phyloP scores from a whole-genome alignment of 1,284 basidiomycete species.

The Sutorius eximius region DNA sequence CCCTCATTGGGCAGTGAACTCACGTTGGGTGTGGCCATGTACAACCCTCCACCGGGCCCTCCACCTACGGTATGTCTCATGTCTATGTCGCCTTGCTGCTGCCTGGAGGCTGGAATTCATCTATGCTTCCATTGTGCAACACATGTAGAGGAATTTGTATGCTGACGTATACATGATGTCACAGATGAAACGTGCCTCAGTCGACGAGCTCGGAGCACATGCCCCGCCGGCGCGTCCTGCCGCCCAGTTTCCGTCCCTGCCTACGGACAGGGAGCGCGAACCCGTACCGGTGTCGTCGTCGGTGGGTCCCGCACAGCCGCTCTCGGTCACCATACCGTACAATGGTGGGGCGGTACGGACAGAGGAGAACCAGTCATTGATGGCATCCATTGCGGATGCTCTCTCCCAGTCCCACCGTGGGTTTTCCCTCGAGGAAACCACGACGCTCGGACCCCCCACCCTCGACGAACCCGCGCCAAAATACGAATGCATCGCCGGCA shows the following conservation, averaged over 20 bases:
- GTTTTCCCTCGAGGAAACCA: slow-evolving; percentile 28
- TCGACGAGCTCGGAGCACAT: slow-evolving; percentile 31
- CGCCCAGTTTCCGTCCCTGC: slow-evolving; percentile 29
- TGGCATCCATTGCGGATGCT: slow-evolving; percentile 52
- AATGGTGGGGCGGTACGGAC: slow-evolving; percentile 8
- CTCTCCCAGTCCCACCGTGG: slow-evolving; percentile 35
- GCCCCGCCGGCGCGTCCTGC: not conserved
- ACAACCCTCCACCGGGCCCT: slow-evolving; percentile 12
- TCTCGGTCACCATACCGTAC: slow-evolving; percentile 11
- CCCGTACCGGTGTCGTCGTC: not conserved
- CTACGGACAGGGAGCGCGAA: slow-evolving; percentile 15
- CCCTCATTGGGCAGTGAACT: slow-evolving; percentile 35
- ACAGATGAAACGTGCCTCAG: slow-evolving; percentile 25
- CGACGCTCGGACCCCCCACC: slow-evolving; percentile 15
- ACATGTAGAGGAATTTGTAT: slow-evolving; percentile 3
- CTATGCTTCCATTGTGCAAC: slow-evolving; percentile 14
- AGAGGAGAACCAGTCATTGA: slow-evolving; percentile 44
- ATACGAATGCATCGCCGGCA: slow-evolving; percentile 22
- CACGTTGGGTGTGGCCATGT: slow-evolving; percentile 21
- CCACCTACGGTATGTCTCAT: slow-evolving; percentile 23
- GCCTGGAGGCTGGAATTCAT: slow-evolving; percentile 19
- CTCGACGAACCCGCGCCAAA: slow-evolving; percentile 30
- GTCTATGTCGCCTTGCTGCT: slow-evolving; percentile 17
- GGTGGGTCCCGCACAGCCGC: slow-evolving; percentile 4
- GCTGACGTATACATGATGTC: slow-evolving; percentile 13